Conservation (phyloP, 169 alveolate genomes). For the Hepatocystis sp. region DNA sequence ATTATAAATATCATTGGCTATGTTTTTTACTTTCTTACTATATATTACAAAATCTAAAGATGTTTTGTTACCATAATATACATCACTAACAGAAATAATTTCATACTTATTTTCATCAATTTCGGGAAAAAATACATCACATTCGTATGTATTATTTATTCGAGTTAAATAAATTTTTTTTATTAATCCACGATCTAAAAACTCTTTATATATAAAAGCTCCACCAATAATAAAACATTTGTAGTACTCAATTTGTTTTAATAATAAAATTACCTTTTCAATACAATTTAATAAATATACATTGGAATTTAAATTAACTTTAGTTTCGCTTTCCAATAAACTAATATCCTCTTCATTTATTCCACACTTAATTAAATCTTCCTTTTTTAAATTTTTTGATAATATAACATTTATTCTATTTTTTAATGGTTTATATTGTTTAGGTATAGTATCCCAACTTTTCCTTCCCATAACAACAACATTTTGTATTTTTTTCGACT, state of each 20-base stretch:
- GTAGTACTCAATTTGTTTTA: constrained; percentile 73
- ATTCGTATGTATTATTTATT: constrained; percentile 84
- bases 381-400: constrained; percentile 83
- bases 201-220: constrained; percentile 85
- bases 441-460: constrained; percentile 96
- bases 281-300: constrained; percentile 76
- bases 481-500: constrained; percentile 79
- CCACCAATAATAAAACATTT: constrained; percentile 92
- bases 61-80: constrained; percentile 69
- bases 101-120: constrained; percentile 77
- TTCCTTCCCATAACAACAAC: constrained; percentile 97
- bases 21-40: constrained; percentile 21
- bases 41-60: constrained; percentile 78
- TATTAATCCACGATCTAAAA: constrained; percentile 79
- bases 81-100: constrained; percentile 77
- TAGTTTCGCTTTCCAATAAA: no score
- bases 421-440: constrained; percentile 87
- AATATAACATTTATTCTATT: constrained; percentile 91
- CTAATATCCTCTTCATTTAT: no score
- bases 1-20: no score
- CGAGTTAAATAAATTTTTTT: constrained; percentile 90
- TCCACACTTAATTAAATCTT: constrained; percentile 70
- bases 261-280: constrained; percentile 76
- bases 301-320: no score
- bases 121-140: constrained; percentile 86